Base-by-base conservation (phyloP, 805 yeast species). In the Cyberlindnera maritima region DNA sequence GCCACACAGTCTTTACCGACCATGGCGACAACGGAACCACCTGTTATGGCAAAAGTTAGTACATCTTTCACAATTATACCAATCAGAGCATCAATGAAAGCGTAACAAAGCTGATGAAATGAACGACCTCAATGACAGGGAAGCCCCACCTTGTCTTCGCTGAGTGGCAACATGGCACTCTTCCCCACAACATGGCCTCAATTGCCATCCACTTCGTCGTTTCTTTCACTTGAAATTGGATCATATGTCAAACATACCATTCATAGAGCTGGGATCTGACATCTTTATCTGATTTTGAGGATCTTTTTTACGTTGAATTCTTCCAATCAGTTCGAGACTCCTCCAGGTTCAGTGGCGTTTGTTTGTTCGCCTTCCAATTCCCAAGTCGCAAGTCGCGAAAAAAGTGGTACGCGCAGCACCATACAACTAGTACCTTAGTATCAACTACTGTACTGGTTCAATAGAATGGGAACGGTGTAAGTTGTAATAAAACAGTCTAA, bases 1-100 rank as follows among this genome's bases (percentile, higher is more conserved):
- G 98, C 99, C 46, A 94, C 91, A 75, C 99, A 94, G 58, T 90
- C 97, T 64, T 95, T 91, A 60, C 99, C 99, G 21, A 85, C 85
- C 99, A 94, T 94, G 55, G 99, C 99, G 29, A 95, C 96, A 43
- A 96, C 96, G 54, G 96, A 79, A 70, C 99, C 99, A 71, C 97
- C 89, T 66, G 46, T 19, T n/a, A 21, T 11, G 14, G 19, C 11
- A 5, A 15, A 10, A 35, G 57, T 61, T 51, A 60, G 60, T 55
- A 48, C 18, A 1, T 3, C 10, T 10, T 29, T 4, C 15, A 9
- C 8, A 11, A n/a, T n/a, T n/a, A n/a, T n/a, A n/a, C n/a, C n/a
- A n/a, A n/a, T n/a, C n/a, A n/a, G n/a, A n/a, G n/a, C n/a, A n/a
- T n/a, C n/a, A n/a, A n/a, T n/a, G n/a, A n/a, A n/a, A n/a, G n/a